A percentile compares a stretch with the other conserved stretches of the same genome.
phyloP scores from a whole-genome alignment of 2,329 filamentous ascomycete genomes.

The Colletotrichum acutatum region DNA sequence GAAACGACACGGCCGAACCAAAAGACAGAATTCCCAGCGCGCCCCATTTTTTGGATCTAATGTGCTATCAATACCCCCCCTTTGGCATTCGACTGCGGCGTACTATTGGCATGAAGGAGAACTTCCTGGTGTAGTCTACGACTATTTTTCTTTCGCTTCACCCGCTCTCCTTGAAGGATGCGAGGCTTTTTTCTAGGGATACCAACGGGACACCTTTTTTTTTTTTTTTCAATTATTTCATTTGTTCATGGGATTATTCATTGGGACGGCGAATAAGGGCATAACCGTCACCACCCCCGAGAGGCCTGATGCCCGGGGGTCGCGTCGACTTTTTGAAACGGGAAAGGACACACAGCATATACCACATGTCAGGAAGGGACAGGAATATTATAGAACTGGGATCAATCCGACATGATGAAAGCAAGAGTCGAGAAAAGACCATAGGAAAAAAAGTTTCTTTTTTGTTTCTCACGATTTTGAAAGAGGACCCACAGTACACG shows the following conservation, averaged over 20 bases:
- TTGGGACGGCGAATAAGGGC: constrained; percentile 33
- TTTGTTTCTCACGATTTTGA: constrained; percentile 7
- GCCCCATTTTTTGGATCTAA: constrained; percentile 33
- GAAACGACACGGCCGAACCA: constrained; percentile 37
- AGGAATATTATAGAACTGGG: constrained; percentile 34
- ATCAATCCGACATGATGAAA: constrained; percentile 35
- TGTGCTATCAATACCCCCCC: constrained; percentile 35
- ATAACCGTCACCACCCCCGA: constrained; percentile 26
- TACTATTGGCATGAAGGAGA: constrained; percentile 33
- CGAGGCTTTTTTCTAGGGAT: constrained; percentile 26
- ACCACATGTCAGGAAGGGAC: constrained; percentile 32
- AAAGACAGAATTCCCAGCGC: constrained; percentile 34
- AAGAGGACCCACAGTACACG: constrained; percentile 3
- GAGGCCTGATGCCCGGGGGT: constrained; percentile 30
- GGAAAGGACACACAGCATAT: constrained; percentile 33
- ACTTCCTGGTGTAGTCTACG: constrained; percentile 36
- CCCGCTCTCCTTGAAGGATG: constrained; percentile 35
- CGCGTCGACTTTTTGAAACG: constrained; percentile 24
- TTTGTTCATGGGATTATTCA: constrained; percentile 21
- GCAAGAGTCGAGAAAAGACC: constrained; percentile 35
- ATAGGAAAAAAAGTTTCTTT: constrained; percentile 35
- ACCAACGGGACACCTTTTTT: constrained; percentile 9
- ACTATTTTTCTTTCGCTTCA: constrained; percentile 33
- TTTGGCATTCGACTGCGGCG: constrained; percentile 37
- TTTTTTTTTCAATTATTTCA: not conserved